Evolutionary conservation across 345 rosid genomes (phyloP).

Genomic region (Salix arbutifolia): DNA sequence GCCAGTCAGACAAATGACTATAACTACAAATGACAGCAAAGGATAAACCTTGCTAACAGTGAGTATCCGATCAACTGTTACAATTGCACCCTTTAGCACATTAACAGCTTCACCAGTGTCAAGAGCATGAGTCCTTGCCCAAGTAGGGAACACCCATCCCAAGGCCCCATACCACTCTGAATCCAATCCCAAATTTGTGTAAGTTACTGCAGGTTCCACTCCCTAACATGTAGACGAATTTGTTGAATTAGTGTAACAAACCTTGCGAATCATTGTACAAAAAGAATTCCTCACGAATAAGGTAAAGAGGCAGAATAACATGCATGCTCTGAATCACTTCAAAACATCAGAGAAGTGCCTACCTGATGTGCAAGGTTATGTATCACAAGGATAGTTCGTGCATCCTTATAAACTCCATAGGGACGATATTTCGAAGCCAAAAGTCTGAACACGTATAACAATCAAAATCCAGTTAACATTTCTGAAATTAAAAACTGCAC

Average conservation of each 20-base stretch:
- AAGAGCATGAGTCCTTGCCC: slow-evolving; percentile 99
- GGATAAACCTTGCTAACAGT: slow-evolving; percentile 82
- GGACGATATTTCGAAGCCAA: slow-evolving; percentile 86
- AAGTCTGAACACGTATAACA: slow-evolving; percentile 44
- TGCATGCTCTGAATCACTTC: neutral
- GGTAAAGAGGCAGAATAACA: neutral
- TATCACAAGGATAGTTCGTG: slow-evolving; percentile 71
- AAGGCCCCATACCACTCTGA: slow-evolving; percentile 86
- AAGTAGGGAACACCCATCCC: slow-evolving; percentile 92
- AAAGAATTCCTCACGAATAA: neutral
- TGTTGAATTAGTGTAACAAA: slow-evolving; percentile 5
- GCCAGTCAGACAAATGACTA: slow-evolving; percentile 1
- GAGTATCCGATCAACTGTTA: slow-evolving; percentile 81
- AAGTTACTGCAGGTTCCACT: slow-evolving; percentile 83
- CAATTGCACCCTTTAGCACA: slow-evolving; percentile 92
- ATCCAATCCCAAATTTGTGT: slow-evolving; percentile 69
- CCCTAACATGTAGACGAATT: slow-evolving; percentile 45
- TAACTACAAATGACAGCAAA: neutral
- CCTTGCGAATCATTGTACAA: neutral
- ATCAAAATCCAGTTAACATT: neutral
- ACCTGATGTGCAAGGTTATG: slow-evolving; percentile 99
- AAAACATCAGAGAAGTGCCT: slow-evolving; percentile 2
- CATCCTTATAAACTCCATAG: slow-evolving; percentile 82
- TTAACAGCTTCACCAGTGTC: slow-evolving; percentile 97
- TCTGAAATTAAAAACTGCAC: neutral